Evolutionary conservation across 2,329 filamentous ascomycete species (phyloP).

Genomic region (Daldinia sp.): DNA sequence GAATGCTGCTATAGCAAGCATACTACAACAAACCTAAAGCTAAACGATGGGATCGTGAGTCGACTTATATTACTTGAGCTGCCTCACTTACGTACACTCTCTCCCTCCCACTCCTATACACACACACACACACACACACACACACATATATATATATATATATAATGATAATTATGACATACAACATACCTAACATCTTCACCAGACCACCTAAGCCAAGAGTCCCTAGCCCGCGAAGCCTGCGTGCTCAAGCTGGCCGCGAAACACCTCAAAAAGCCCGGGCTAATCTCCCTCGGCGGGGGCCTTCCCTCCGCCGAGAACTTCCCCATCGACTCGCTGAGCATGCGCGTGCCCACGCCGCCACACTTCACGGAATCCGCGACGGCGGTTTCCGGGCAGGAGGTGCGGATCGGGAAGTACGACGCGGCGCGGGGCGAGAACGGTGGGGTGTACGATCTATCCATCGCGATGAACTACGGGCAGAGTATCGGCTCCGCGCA

Average conservation of each 20-base stretch:
- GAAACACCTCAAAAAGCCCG: conserved; percentile 78
- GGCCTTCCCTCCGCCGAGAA: conserved; percentile 88
- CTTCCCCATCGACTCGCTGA: conserved; percentile 87
- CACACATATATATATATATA: too few species aligned
- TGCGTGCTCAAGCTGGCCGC: conserved; percentile 87
- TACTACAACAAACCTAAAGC: conserved; percentile 74
- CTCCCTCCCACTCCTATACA: too few species aligned
- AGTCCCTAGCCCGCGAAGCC: conserved; percentile 67
- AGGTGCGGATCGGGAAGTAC: conserved; percentile 79
- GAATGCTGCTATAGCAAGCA: conserved; percentile 48
- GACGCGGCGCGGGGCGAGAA: conserved; percentile 67
- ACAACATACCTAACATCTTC: conserved; percentile 11
- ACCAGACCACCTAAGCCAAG: conserved; percentile 66
- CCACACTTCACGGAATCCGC: conserved; percentile 76
- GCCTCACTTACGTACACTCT: not conserved
- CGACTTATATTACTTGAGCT: not conserved
- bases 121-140: too few species aligned
- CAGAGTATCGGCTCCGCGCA: conserved; percentile 87
- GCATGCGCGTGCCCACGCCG: conserved; percentile 74
- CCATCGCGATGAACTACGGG: conserved; percentile 91
- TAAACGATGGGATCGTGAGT: conserved; percentile 85
- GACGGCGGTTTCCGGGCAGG: conserved; percentile 59
- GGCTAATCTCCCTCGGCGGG: conserved; percentile 89
- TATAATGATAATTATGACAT: too few species aligned
- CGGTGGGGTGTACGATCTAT: conserved; percentile 70